phyloP scores from a whole-genome alignment of 257 asterid genomes.

The Solanum clarkiae region DNA sequence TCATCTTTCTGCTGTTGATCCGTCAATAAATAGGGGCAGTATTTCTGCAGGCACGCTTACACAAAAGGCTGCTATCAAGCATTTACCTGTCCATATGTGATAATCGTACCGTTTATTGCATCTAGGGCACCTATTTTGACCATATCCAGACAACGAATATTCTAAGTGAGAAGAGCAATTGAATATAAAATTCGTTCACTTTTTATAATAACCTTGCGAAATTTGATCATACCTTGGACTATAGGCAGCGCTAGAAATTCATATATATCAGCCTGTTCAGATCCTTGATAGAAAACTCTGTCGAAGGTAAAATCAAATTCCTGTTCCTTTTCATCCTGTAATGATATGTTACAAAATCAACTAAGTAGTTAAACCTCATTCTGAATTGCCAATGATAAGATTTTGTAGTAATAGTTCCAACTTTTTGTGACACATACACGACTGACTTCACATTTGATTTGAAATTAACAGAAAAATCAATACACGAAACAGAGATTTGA shows the following conservation, averaged over 20 bases:
- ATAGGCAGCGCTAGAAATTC: constrained; percentile 63
- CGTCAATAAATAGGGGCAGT: not conserved
- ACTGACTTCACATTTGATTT: not conserved
- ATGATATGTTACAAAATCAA: not conserved
- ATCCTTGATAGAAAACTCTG: constrained; percentile 68
- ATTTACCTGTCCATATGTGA: constrained; percentile 77
- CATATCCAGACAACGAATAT: not conserved
- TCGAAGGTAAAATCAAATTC: constrained; percentile 58
- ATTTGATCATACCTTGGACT: constrained; percentile 30
- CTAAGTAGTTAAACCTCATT: not conserved
- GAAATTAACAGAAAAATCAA: not conserved
- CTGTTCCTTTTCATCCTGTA: constrained; percentile 72
- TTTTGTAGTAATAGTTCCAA: not conserved
- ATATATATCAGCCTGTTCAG: constrained; percentile 56
- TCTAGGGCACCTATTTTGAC: constrained; percentile 37
- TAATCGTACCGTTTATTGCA: constrained; percentile 67
- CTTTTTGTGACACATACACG: not conserved
- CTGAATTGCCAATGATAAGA: not conserved
- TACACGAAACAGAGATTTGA: not conserved
- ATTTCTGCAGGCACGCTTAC: not conserved
- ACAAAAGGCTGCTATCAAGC: not conserved
- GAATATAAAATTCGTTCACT: not conserved
- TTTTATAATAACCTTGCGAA: not conserved
- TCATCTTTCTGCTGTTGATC: not conserved
- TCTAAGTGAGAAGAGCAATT: not conserved